phyloP scores from a whole-genome alignment of 2,329 filamentous ascomycete species.

The Arthrobotrys megalospora region DNA sequence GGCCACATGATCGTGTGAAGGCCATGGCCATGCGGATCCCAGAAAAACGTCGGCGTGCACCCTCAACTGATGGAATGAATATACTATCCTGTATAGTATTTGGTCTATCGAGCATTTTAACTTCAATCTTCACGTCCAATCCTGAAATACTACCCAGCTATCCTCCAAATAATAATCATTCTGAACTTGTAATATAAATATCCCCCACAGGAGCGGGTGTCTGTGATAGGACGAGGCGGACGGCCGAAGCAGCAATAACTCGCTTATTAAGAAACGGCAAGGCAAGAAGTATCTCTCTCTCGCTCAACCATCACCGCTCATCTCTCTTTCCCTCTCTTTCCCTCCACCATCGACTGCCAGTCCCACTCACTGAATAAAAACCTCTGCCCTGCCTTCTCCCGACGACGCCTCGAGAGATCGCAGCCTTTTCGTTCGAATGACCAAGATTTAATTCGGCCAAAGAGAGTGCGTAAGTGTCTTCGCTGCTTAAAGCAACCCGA shows the following conservation, averaged over 20 bases:
- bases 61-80: no score
- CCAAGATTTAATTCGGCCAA: conserved; percentile 1
- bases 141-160: no score
- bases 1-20: conserved; percentile 20
- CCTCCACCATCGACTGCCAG: conserved; percentile 3
- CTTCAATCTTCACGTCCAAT: no score
- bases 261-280: conserved; percentile 49
- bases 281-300: conserved; percentile 34
- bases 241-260: background rate
- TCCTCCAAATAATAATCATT: no score
- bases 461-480: conserved; percentile 34
- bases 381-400: conserved; percentile 19
- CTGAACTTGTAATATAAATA: no score
- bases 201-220: background rate
- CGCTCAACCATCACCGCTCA: conserved; percentile 23
- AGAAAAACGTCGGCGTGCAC: background rate
- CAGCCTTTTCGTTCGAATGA: conserved; percentile 43
- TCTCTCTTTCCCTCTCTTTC: conserved; percentile 17
- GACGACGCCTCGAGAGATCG: conserved; percentile 23
- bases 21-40: background rate
- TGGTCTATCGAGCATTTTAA: no score
- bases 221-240: background rate
- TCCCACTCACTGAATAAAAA: background rate
- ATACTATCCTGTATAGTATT: no score
- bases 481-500: background rate